These are phyloP conservation scores for Salvia miltiorrhiza DNA, from an alignment of 257 asterid species.

Conservation along the genomic window DNA sequence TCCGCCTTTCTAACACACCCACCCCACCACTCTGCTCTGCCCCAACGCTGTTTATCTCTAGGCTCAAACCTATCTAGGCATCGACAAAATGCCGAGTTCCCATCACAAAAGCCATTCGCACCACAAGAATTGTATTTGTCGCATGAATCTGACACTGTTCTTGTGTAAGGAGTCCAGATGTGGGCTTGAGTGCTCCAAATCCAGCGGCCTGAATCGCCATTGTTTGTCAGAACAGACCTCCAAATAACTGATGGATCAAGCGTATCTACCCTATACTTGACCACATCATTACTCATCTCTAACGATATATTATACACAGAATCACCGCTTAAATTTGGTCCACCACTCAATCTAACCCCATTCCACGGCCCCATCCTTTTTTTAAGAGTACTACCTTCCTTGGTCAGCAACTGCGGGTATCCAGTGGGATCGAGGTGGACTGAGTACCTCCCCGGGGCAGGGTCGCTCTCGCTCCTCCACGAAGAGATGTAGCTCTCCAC, in stretches of 20 bases:
- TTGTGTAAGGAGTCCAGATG: background rate
- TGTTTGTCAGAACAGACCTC: background rate
- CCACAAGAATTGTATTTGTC: background rate
- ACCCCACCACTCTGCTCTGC: background rate
- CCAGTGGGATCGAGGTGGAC: background rate
- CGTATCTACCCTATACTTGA: background rate
- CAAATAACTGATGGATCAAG: background rate
- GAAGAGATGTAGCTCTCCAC: constrained; percentile 3
- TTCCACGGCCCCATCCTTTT: constrained; percentile 15
- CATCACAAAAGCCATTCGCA: background rate
- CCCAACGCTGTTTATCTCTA: background rate
- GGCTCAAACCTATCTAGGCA: constrained; percentile 6
- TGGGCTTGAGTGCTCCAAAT: background rate
- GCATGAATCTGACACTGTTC: background rate
- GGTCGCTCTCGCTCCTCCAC: constrained; percentile 7
- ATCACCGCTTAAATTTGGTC: background rate
- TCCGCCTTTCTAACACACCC: constrained; percentile 2
- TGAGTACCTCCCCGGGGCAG: background rate
- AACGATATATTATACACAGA: background rate
- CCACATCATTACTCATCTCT: background rate
- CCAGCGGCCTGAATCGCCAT: background rate
- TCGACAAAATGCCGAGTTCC: background rate
- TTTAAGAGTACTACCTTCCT: background rate
- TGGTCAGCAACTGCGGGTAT: background rate
- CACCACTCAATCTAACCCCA: background rate